Conservation (phyloP, 164 flowering plant genomes). For the Vitis rupestris region DNA sequence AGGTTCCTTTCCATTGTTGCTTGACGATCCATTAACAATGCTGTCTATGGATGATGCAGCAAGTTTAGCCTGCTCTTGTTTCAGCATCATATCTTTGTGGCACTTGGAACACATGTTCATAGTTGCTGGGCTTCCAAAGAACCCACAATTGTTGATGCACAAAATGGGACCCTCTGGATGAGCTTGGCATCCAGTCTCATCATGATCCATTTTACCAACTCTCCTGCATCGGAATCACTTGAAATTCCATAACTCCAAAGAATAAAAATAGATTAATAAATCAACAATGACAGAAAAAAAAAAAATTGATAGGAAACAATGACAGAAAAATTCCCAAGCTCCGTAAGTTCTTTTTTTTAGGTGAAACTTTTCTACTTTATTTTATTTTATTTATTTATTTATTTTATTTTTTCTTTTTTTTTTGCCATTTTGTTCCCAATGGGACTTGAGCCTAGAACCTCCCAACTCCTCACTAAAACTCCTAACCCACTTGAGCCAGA, state of each 20-base stretch:
- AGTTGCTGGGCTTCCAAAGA: slow-evolving; percentile 54
- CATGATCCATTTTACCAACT: slow-evolving; percentile 44
- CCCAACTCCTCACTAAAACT: too few species aligned
- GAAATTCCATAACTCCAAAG: neutral
- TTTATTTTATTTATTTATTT: too few species aligned
- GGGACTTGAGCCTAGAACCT: too few species aligned
- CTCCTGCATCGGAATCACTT: slow-evolving; percentile 23
- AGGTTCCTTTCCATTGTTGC: slow-evolving; percentile 26
- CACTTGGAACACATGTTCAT: slow-evolving; percentile 67
- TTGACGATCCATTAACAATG: slow-evolving; percentile 39
- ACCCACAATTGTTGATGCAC: slow-evolving; percentile 55
- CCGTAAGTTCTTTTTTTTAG: too few species aligned
- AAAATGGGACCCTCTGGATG: slow-evolving; percentile 46
- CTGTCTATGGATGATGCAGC: slow-evolving; percentile 46
- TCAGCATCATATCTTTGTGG: slow-evolving; percentile 45
- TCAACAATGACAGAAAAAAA: neutral
- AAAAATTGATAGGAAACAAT: too few species aligned
- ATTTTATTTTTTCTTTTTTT: too few species aligned
- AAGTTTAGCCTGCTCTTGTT: slow-evolving; percentile 45
- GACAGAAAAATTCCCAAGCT: neutral
- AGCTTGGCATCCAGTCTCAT: slow-evolving; percentile 54
- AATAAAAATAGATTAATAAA: neutral
- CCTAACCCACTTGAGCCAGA: too few species aligned
- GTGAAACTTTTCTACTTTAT: too few species aligned
- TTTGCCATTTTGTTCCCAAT: too few species aligned